phyloP scores from a whole-genome alignment of 805 yeast genomes.

The Yamadazyma philogaea region DNA sequence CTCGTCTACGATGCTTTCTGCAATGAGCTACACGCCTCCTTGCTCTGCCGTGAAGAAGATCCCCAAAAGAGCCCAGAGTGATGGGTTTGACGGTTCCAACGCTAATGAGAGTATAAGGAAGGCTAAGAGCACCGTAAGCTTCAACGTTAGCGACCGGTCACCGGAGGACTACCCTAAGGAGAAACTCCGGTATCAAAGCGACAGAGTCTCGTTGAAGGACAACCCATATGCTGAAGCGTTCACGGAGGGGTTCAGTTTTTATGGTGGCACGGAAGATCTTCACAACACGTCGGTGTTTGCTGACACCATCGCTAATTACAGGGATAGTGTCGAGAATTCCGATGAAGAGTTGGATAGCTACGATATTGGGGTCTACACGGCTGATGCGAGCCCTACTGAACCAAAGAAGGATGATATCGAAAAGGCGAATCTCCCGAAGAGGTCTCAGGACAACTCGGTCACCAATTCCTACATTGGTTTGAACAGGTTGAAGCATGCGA shows the following conservation, averaged over 20 bases:
- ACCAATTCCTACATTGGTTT: slow-evolving; percentile 38
- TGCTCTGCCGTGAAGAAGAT: neutral
- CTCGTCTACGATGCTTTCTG: slow-evolving; percentile 14
- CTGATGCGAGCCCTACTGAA: slow-evolving; percentile 2
- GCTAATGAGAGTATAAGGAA: slow-evolving; percentile 18
- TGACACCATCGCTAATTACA: neutral
- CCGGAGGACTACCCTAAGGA: slow-evolving; percentile 10
- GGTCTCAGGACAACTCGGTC: slow-evolving; percentile 25
- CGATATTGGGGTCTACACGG: slow-evolving; percentile 6
- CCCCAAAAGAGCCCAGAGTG: slow-evolving; percentile 4
- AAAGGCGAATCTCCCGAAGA: slow-evolving; percentile 34
- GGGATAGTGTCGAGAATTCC: neutral
- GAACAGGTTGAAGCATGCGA: slow-evolving; percentile 34
- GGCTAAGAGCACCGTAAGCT: slow-evolving; percentile 36
- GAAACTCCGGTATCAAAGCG: slow-evolving; percentile 16
- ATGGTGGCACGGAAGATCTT: slow-evolving; percentile 2
- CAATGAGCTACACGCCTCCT: slow-evolving; percentile 11
- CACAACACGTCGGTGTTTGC: slow-evolving; percentile 3
- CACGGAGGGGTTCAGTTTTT: slow-evolving; percentile 1
- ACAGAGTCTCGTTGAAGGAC: slow-evolving; percentile 21
- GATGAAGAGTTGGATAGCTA: slow-evolving; percentile 3
- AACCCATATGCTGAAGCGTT: slow-evolving; percentile 26
- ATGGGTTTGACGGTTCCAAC: slow-evolving; percentile 8
- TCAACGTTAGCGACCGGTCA: slow-evolving; percentile 15
- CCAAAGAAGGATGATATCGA: slow-evolving; percentile 12